These are phyloP conservation scores for Capronia americana DNA, from an alignment of 2,329 filamentous ascomycete genomes.

Conservation along the genomic window DNA sequence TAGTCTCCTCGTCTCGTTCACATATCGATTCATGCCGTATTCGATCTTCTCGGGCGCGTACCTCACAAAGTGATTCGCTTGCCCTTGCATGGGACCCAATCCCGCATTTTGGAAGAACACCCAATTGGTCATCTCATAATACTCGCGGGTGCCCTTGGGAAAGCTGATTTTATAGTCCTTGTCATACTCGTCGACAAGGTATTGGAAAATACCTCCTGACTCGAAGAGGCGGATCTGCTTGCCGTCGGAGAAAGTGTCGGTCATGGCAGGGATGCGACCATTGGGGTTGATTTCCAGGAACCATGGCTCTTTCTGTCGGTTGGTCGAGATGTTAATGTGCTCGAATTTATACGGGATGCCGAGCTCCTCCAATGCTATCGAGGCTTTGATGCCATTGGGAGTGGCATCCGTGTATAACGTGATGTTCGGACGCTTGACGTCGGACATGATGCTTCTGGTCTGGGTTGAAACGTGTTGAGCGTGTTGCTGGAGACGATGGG, in stretches of 20 bases:
- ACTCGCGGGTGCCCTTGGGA: constrained; percentile 72
- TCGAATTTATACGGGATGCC: constrained; percentile 54
- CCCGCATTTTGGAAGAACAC: constrained; percentile 79
- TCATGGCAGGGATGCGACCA: constrained; percentile 86
- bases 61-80: constrained; percentile 81
- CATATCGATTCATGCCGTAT: constrained; percentile 82
- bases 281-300: constrained; percentile 93
- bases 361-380: constrained; percentile 84
- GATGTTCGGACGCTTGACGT: constrained; percentile 54
- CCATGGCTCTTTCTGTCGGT: constrained; percentile 84
- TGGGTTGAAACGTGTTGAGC: constrained; percentile 20
- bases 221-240: constrained; percentile 76
- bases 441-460: constrained; percentile 24
- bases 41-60: constrained; percentile 83
- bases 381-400: constrained; percentile 89
- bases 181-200: constrained; percentile 83
- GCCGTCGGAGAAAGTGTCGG: constrained; percentile 62
- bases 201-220: constrained; percentile 81
- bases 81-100: constrained; percentile 81
- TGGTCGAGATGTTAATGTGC: constrained; percentile 61
- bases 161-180: constrained; percentile 84
- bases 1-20: constrained; percentile 81
- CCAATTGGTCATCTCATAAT: constrained; percentile 83
- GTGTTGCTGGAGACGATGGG: constrained; percentile 32
- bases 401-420: constrained; percentile 82